Conservation (phyloP, 2,329 filamentous ascomycete genomes). For the Pleoardoris graminearum region DNA sequence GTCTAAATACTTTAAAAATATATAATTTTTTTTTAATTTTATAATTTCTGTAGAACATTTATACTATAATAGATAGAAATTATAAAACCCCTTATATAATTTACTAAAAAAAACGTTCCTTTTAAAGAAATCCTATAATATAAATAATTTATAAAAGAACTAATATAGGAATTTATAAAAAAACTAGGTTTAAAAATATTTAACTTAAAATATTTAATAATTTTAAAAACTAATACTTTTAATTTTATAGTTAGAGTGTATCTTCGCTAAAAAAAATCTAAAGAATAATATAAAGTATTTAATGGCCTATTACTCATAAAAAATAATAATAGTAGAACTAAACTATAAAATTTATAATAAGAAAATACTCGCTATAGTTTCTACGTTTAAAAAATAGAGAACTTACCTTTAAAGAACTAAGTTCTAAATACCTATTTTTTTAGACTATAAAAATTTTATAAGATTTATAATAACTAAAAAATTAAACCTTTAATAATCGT, state of each 20-base stretch:
- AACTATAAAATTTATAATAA: no score
- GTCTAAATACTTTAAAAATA: neutral
- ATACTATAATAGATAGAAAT: neutral
- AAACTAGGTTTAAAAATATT: conserved; percentile 7
- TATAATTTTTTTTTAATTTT: conserved; percentile 1
- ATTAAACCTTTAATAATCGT: conserved; percentile 3
- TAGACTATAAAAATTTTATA: no score
- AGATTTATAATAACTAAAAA: no score
- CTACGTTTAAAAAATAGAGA: no score
- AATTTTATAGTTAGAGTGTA: no score
- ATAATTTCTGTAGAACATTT: no score
- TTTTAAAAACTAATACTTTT: no score
- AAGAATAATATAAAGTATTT: conserved; percentile 6
- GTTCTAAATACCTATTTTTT: no score
- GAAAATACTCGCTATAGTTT: no score
- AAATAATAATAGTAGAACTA: conserved; percentile 9
- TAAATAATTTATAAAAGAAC: neutral
- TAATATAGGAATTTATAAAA: neutral
- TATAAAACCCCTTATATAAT: neutral
- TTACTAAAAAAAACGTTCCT: neutral
- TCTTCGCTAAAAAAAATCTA: neutral
- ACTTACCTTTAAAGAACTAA: no score
- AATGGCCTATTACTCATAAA: no score
- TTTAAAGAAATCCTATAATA: neutral
- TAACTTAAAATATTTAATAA: no score